Evolutionary conservation across 257 asterid species (phyloP).

Genomic region (Solanum chiquidenum): DNA sequence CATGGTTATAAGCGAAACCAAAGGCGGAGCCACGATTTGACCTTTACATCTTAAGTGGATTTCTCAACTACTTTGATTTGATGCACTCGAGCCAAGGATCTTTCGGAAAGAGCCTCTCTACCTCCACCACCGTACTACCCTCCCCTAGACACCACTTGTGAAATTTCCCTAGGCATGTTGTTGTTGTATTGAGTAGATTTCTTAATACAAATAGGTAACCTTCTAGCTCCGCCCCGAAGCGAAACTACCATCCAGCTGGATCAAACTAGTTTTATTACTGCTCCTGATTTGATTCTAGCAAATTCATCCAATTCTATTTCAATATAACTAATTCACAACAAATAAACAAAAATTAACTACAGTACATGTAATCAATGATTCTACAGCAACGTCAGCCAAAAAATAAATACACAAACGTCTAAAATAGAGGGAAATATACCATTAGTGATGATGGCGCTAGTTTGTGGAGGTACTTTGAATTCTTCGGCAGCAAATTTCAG

Average conservation of each 20-base stretch:
- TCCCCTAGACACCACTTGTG: neutral
- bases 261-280: neutral
- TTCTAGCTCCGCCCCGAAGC: neutral
- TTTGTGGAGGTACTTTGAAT: constrained; percentile 96
- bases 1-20: neutral
- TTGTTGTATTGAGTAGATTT: neutral
- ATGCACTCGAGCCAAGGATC: neutral
- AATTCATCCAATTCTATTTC: neutral
- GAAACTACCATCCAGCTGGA: neutral
- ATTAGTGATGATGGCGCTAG: constrained; percentile 92
- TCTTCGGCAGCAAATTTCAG: constrained; percentile 93
- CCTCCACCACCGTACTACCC: neutral
- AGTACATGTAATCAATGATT: neutral
- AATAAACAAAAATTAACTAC: neutral
- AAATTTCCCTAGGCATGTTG: neutral
- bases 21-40: neutral
- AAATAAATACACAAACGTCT: neutral
- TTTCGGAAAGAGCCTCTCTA: neutral
- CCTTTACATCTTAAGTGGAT: neutral
- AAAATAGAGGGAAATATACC: constrained; percentile 26
- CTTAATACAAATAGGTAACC: neutral
- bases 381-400: neutral
- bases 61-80: neutral
- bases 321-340: neutral
- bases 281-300: neutral